Evolutionary conservation across 2,329 filamentous ascomycete genomes (phyloP).

Genomic region (Aspergillus proliferans): DNA sequence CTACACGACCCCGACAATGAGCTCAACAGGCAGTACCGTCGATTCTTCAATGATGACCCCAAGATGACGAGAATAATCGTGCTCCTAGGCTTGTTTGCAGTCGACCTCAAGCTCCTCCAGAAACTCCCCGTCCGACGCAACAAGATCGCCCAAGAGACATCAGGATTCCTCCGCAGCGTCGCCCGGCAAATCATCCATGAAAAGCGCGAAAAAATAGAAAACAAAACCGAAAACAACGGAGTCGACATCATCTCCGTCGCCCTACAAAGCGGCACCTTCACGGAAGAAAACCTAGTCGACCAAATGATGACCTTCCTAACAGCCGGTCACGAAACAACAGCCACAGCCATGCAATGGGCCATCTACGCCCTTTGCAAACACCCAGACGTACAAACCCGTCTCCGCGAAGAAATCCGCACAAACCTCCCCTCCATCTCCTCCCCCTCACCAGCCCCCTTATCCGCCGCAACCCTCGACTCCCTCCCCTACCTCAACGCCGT

Average conservation of each 20-base stretch:
- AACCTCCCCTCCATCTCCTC: slow-evolving; percentile 50
- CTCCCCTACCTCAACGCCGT: slow-evolving; percentile 77
- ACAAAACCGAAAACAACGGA: slow-evolving; percentile 30
- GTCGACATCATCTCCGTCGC: slow-evolving; percentile 77
- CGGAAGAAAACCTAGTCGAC: slow-evolving; percentile 73
- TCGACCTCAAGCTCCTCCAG: slow-evolving; percentile 58
- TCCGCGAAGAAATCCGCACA: slow-evolving; percentile 62
- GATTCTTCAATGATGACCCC: slow-evolving; percentile 16
- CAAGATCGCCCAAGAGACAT: slow-evolving; percentile 53
- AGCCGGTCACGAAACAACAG: slow-evolving; percentile 75
- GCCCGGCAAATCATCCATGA: slow-evolving; percentile 63
- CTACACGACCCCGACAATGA: slow-evolving; percentile 55
- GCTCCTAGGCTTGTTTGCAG: slow-evolving; percentile 51
- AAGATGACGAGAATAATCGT: slow-evolving; percentile 42
- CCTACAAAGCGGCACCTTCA: slow-evolving; percentile 67
- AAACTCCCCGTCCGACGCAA: slow-evolving; percentile 66
- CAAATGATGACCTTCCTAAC: slow-evolving; percentile 88
- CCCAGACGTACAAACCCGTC: slow-evolving; percentile 57
- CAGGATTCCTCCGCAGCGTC: slow-evolving; percentile 55
- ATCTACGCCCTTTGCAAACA: slow-evolving; percentile 63
- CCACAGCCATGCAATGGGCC: slow-evolving; percentile 69
- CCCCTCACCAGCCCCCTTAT: slow-evolving; percentile 59
- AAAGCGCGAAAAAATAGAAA: slow-evolving; percentile 56
- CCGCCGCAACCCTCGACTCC: slow-evolving; percentile 56
- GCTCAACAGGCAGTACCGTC: slow-evolving; percentile 42